Conservation (phyloP, 371 early-diverging fungal species). For the Rhizomucor pusillus region DNA sequence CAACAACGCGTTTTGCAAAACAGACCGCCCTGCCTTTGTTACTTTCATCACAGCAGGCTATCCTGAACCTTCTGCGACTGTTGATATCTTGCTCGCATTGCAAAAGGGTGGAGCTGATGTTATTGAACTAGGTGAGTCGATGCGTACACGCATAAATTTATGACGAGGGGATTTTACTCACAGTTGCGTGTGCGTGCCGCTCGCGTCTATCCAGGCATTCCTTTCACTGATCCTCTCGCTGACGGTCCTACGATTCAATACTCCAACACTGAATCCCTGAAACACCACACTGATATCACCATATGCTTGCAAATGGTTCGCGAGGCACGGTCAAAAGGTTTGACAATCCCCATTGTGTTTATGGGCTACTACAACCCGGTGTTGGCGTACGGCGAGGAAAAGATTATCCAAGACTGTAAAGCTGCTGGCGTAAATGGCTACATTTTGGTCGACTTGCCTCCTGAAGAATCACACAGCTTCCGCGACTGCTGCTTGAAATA, state of each 20-base stretch:
- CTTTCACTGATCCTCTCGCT: conserved; percentile 97
- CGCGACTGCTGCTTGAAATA: conserved; percentile 67
- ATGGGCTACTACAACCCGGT: conserved; percentile 99
- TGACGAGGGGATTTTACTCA: conserved; percentile 5
- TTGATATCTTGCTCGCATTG: conserved; percentile 80
- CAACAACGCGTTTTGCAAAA: conserved; percentile 3
- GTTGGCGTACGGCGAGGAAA: conserved; percentile 87
- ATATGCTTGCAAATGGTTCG: conserved; percentile 79
- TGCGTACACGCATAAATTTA: too few species aligned
- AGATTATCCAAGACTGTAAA: conserved; percentile 78
- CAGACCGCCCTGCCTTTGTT: conserved; percentile 88
- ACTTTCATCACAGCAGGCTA: conserved; percentile 93
- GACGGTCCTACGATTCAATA: conserved; percentile 97
- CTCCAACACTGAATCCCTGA: conserved; percentile 76
- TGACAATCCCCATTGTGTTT: conserved; percentile 89
- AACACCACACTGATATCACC: conserved; percentile 74
- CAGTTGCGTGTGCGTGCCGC: background rate
- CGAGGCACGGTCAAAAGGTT: conserved; percentile 79
- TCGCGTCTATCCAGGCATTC: conserved; percentile 64
- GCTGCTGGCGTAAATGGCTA: conserved; percentile 92
- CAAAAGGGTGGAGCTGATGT: conserved; percentile 94
- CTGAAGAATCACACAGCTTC: conserved; percentile 91
- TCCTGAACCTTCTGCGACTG: conserved; percentile 75
- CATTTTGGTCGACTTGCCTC: conserved; percentile 96
- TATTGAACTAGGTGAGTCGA: conserved; percentile 85